A percentile compares a stretch with the other conserved stretches of the same genome.
These are phyloP conservation scores for Bolboschoenus planiculmis DNA, from an alignment of 176 grass and related monocot genomes.

Conservation along the genomic window DNA sequence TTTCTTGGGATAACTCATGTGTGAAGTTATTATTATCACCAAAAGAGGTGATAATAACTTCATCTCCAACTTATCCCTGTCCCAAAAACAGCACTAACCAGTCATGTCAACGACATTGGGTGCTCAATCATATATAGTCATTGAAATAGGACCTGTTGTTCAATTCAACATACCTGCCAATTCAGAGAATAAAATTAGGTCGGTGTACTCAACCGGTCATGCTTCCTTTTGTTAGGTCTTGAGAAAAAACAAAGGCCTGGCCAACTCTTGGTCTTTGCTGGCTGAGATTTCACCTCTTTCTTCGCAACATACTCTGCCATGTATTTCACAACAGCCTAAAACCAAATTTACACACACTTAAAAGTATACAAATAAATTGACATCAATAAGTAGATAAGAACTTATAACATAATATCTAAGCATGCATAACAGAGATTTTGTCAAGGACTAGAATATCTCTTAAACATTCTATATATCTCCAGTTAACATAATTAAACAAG, in stretches of 20 bases:
- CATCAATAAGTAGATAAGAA: slow-evolving; percentile 1
- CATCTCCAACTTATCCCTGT: neutral
- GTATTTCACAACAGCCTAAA: slow-evolving; percentile 78
- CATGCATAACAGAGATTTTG: neutral
- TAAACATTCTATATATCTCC: neutral
- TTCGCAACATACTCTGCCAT: slow-evolving; percentile 59
- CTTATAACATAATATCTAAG: slow-evolving; percentile 8
- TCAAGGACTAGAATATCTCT: neutral
- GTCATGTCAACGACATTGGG: neutral
- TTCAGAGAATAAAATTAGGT: slow-evolving; percentile 32
- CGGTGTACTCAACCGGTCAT: slow-evolving; percentile 43
- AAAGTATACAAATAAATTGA: slow-evolving; percentile 4
- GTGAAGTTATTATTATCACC: neutral
- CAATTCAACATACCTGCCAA: neutral
- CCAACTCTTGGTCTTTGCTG: slow-evolving; percentile 68
- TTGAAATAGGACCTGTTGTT: neutral
- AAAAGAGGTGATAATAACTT: neutral
- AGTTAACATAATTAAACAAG: neutral
- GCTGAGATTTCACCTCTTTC: slow-evolving; percentile 47
- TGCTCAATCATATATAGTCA: neutral
- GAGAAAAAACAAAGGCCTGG: slow-evolving; percentile 76
- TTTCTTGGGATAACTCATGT: neutral
- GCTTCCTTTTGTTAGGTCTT: slow-evolving; percentile 95
- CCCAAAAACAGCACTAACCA: neutral
- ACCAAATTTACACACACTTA: neutral